Base-by-base conservation (phyloP, 805 yeast genomes). In the Schwanniomyces pseudopolymorphus region DNA sequence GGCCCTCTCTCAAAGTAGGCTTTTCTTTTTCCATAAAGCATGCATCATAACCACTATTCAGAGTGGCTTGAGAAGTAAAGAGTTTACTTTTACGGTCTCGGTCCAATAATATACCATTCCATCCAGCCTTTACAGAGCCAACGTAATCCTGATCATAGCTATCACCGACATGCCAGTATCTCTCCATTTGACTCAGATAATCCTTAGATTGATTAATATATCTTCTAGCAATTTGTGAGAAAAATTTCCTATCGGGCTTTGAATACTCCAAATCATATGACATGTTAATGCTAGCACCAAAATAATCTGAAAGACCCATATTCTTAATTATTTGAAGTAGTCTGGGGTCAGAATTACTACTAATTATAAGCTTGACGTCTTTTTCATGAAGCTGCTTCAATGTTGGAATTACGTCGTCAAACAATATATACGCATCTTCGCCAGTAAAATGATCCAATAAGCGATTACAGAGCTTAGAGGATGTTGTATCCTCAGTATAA, bases 131-230 rank as follows among this genome's bases (percentile, higher is more conserved):
- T 14, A 67, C 59, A 0, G 84, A 71, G 2, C 83, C 85, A 11
- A 67, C 55, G 45, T 78, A 67, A 58, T 85, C 92, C 42, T 80
- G 79, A 6, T 63, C 63, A 31, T 71, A 60, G 51, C 78, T 81
- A 57, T 85, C 91, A 0, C 92, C 92, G 40, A 84, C 64, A 58
- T 85, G 92, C 87, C 87, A 84, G 41, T 56, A 54, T 14, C 52
- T 57, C 21, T 55, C 57, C 16, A 65, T 45, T 25, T 40, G 24
- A 27, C 48, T 7, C 39, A 11, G 37, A 40, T 33, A 8, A 38
- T 31, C 4, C 25, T 5, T 13, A 26, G 39, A n/a, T 26, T 27
- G 42, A 24, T 36, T 24, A n/a, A 37, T 26, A 19, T 33, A 39
- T 13, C 28, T 20, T 3, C 27, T 20, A 20, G 33, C 38, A 19